Conservation (phyloP, 2,329 filamentous ascomycete species). For the Pseudocercospora fuligena region DNA sequence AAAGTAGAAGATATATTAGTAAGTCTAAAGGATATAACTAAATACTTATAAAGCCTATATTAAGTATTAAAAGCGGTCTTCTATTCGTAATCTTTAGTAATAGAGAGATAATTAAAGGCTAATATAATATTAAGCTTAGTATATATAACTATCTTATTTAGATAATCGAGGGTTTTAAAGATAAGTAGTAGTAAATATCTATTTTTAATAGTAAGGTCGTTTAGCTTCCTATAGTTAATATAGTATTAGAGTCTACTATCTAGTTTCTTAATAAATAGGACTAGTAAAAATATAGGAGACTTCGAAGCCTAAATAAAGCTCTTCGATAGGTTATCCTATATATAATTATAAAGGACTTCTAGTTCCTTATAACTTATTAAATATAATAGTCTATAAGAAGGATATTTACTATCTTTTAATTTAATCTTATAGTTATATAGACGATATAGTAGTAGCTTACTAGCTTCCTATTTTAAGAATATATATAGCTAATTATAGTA, state of each 20-base stretch:
- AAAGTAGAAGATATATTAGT: neutral
- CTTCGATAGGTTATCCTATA: neutral
- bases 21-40: neutral
- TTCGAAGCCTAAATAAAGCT: neutral
- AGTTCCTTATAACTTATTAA: conserved; percentile 1
- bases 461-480: neutral
- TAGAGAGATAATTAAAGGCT: neutral
- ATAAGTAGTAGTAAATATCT: neutral
- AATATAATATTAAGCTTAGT: neutral
- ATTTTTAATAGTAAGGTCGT: neutral
- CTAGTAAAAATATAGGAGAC: neutral
- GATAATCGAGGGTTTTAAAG: neutral
- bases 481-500: conserved; percentile 1
- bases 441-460: neutral
- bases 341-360: neutral
- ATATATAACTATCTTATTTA: neutral
- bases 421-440: neutral
- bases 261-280: neutral
- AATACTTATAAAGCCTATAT: neutral
- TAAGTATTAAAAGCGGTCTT: neutral
- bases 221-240: neutral
- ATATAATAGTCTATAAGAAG: neutral
- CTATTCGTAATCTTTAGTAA: neutral
- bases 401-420: neutral
- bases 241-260: neutral